Evolutionary conservation across 805 yeast genomes (phyloP).

Genomic region (Metschnikowia proteae): DNA sequence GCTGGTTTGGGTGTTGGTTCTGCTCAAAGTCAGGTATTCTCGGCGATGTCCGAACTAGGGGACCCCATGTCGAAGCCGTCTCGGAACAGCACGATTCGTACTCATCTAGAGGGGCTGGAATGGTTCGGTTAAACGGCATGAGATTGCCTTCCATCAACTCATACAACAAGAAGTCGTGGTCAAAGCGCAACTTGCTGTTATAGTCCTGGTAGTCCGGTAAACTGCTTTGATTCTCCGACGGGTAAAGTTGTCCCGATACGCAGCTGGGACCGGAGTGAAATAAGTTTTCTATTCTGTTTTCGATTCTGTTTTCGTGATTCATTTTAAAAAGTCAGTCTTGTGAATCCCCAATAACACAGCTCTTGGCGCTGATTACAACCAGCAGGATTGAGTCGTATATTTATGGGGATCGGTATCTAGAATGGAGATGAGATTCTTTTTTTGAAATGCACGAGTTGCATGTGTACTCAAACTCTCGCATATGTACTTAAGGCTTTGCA

Average conservation of each 20-base stretch:
- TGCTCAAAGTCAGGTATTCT: too few species aligned
- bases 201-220: too few species aligned
- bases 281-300: background rate
- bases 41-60: background rate
- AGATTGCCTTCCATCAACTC: conserved; percentile 2
- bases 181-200: background rate
- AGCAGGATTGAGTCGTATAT: too few species aligned
- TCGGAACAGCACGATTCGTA: background rate
- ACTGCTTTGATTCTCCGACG: background rate
- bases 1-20: background rate
- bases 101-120: background rate
- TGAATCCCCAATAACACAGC: too few species aligned
- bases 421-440: too few species aligned
- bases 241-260: background rate
- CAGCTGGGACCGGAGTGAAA: background rate
- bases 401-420: too few species aligned
- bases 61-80: background rate
- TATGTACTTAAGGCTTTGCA: background rate
- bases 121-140: background rate
- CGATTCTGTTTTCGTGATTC: background rate
- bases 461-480: background rate
- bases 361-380: too few species aligned
- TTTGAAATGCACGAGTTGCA: background rate
- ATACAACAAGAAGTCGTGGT: background rate
- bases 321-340: background rate